Evolutionary conservation across 495 filamentous ascomycete species (phyloP).

Genomic region (Neurospora hispaniola): DNA sequence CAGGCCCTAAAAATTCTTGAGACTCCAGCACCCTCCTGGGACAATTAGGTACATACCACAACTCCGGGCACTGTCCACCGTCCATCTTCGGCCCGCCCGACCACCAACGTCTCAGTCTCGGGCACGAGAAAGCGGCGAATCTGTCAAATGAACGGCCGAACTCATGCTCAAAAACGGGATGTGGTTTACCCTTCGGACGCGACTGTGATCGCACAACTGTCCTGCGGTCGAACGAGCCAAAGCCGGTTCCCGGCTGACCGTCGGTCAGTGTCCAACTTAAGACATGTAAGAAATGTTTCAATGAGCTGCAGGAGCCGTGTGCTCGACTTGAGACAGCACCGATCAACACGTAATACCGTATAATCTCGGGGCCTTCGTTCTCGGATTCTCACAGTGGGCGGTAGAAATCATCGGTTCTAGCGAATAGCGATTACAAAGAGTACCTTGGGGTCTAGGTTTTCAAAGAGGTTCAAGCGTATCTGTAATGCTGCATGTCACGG

Average conservation of each 20-base stretch:
- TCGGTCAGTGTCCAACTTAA: background rate
- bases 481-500: too few relatives aligned
- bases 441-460: too few relatives aligned
- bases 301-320: background rate
- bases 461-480: too few relatives aligned
- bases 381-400: too few relatives aligned
- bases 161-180: background rate
- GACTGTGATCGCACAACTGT: background rate
- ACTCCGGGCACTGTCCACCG: background rate
- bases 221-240: background rate
- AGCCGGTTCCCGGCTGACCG: background rate
- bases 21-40: background rate
- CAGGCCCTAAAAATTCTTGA: background rate
- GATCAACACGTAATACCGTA: background rate
- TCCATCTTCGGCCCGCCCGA: background rate
- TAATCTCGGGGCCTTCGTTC: too few relatives aligned
- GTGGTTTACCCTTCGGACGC: background rate
- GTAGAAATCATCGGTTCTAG: too few relatives aligned
- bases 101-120: background rate
- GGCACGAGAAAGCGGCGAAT: background rate
- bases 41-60: background rate
- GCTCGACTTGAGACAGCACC: background rate
- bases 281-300: background rate
- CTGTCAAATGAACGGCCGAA: background rate
- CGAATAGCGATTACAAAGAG: too few relatives aligned